phyloP scores from a whole-genome alignment of 2,329 filamentous ascomycete species.

The Trichoderma sp. region DNA sequence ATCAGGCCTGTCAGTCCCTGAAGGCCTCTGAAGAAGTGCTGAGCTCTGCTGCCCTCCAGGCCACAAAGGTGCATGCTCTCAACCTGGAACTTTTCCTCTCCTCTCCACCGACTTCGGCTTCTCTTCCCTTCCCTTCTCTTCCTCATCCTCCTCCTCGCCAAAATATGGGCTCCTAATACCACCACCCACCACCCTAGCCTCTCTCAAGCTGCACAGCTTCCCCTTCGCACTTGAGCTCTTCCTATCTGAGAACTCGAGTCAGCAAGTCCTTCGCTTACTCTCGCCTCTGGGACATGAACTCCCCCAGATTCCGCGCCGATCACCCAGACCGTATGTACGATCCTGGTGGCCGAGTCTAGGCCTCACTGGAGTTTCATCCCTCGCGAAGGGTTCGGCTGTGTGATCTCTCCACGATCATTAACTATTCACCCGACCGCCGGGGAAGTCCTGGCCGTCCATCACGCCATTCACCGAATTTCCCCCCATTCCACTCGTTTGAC shows the following conservation, averaged over 20 bases:
- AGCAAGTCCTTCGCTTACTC: slow-evolving; percentile 10
- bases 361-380: slow-evolving; percentile 16
- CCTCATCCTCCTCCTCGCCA: not conserved
- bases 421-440: not conserved
- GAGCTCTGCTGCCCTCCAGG: not conserved
- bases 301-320: slow-evolving; percentile 12
- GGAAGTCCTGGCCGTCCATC: slow-evolving; percentile 6
- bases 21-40: not conserved
- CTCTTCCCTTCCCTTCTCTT: slow-evolving; percentile 6
- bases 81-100: not conserved
- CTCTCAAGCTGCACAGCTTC: not conserved
- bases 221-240: not conserved
- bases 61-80: not conserved
- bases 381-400: not conserved
- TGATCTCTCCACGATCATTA: slow-evolving; percentile 5
- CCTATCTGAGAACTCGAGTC: not conserved
- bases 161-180: not conserved
- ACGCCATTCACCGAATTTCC: slow-evolving; percentile 3
- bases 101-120: slow-evolving; percentile 9
- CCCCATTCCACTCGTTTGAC: slow-evolving; percentile 25
- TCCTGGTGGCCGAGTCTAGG: slow-evolving; percentile 25
- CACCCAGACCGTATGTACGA: slow-evolving; percentile 25
- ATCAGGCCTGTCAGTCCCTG: not conserved
- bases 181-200: not conserved
- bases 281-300: slow-evolving; percentile 28